Evolutionary conservation across 139 green algal species (phyloP).

Genomic region (Chlamydomonas sp.): DNA sequence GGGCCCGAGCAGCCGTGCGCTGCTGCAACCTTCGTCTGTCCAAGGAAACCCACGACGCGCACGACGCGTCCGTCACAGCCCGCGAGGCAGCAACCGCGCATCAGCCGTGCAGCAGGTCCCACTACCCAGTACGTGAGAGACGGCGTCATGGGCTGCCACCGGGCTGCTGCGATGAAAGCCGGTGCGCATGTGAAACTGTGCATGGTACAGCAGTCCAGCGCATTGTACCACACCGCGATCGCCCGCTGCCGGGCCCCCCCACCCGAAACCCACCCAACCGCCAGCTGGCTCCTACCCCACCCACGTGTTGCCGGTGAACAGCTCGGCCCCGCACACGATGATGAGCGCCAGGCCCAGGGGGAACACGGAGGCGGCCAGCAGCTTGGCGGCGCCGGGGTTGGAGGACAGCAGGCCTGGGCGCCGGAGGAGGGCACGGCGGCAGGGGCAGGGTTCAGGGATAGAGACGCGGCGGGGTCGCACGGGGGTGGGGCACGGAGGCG

Average conservation of each 20-base stretch:
- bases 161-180: too few species aligned
- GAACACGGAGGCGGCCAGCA: constrained; percentile 53
- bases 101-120: too few species aligned
- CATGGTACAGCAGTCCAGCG: too few species aligned
- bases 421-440: background rate
- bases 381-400: constrained; percentile 63
- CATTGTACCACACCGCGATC: background rate
- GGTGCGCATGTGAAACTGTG: too few species aligned
- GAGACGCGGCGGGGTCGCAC: background rate
- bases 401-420: constrained; percentile 53
- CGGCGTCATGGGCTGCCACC: too few species aligned
- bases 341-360: constrained; percentile 73
- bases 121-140: too few species aligned
- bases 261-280: background rate
- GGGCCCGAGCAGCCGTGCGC: too few species aligned
- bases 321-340: constrained; percentile 75
- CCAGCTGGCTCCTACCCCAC: background rate
- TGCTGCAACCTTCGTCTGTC: too few species aligned
- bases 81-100: too few species aligned
- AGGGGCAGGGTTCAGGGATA: background rate
- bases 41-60: too few species aligned
- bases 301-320: constrained; percentile 89
- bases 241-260: background rate
- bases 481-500: too few species aligned
- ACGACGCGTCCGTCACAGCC: too few species aligned